Evolutionary conservation across 164 flowering plant genomes (phyloP), one percentile per base, ranked within the genome.

Genomic region (Cinnamomum micranthum): DNA sequence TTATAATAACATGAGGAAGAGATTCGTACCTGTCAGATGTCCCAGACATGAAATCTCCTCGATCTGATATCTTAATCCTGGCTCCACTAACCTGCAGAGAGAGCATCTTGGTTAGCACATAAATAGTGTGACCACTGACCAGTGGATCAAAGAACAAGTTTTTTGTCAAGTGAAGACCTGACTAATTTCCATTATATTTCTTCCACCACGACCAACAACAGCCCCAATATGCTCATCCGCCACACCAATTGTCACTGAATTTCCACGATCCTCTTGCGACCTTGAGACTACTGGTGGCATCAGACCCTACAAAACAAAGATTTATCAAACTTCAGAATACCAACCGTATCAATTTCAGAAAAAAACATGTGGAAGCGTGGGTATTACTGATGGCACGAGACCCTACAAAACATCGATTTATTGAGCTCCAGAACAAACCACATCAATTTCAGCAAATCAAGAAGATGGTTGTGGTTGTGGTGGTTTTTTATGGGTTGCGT

Each of bases 141-240:
- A 13, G 15, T 9, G 24, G 23, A 33, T 20, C 7, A 67, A 14
- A 17, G 51, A n/a, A 10, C 7, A 65, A 13, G 47, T 13, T 60
- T 31, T 17, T 50, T 17, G 24, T 33, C 7, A 73, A 41, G 72
- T 13, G 71, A 55, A 70, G 14, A 93, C 99, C 95, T 93, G 98
- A 77, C 89, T 90, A 72, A 95, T 92, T 78, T 95, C 98, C 85
- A 83, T 84, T 51, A 95, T 84, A 70, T 82, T 95, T 82, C 95
- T 89, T 77, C 99, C 99, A 74, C 93, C 97, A 71, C 97, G 97
- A 65, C 98, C 99, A 74, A 95, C 90, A 71, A 95, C 94, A 67
- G 92, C 79, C 7, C 98, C 99, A 71, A 95, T 88, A 82, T 93
- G 98, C 78, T 87, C 97, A 81, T 95, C 98, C 15, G 98, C 87